Conservation (phyloP, 140 eudicot species). For the Flaveria floridana region DNA sequence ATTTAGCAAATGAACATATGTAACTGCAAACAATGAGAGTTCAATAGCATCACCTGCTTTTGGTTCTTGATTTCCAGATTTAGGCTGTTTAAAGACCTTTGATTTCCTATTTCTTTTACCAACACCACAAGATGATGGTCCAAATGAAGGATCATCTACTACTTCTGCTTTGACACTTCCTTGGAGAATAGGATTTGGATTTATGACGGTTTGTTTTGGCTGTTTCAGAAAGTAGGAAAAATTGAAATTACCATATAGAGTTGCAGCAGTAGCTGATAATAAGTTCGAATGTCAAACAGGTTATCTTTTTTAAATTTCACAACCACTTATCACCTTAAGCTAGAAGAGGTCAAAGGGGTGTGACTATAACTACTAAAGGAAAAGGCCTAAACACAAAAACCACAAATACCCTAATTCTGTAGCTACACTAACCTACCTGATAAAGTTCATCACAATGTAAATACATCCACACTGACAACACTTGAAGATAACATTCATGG, state of each 20-base stretch:
- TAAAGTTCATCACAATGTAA: neutral
- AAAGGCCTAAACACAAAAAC: neutral
- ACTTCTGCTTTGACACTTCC: conserved; percentile 32
- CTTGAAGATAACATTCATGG: neutral
- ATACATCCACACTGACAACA: neutral
- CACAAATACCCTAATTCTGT: conserved; percentile 16
- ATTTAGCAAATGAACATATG: neutral
- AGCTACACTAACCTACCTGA: neutral
- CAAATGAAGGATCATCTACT: conserved; percentile 35
- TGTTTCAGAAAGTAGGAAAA: conserved; percentile 33
- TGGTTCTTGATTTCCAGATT: conserved; percentile 38
- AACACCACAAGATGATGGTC: conserved; percentile 32
- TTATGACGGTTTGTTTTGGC: conserved; percentile 30
- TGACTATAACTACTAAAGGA: neutral
- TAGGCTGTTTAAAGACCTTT: conserved; percentile 35
- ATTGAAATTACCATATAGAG: conserved; percentile 8
- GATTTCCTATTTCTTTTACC: conserved; percentile 34
- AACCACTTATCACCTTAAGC: neutral
- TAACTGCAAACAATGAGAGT: conserved; percentile 6
- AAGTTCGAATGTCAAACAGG: neutral
- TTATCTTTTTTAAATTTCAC: neutral
- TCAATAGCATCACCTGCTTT: conserved; percentile 40
- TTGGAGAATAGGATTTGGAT: conserved; percentile 27
- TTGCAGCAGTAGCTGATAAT: conserved; percentile 12
- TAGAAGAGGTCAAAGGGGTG: neutral